A percentile compares a stretch with the other conserved stretches of the same genome.
phyloP scores from a whole-genome alignment of 2,329 filamentous ascomycete genomes.

The Zasmidium cellare region DNA sequence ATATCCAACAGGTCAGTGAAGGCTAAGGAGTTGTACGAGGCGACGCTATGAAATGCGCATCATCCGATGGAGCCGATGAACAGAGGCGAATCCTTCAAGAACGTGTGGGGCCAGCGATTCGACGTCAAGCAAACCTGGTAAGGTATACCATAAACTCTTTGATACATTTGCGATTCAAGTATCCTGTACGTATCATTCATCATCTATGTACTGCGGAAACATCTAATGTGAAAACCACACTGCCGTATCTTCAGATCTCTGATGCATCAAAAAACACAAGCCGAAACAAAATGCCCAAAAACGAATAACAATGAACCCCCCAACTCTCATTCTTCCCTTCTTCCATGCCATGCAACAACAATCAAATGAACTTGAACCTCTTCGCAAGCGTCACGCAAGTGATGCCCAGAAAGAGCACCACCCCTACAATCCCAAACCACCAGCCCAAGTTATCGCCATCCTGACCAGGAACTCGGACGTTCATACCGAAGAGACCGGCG shows the following conservation, averaged over 20 bases:
- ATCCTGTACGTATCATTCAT: no score
- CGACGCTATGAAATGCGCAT: neutral
- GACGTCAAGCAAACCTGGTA: neutral
- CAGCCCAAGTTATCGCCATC: slow-evolving; percentile 48
- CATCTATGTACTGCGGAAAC: no score
- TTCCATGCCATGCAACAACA: neutral
- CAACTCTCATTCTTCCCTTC: no score
- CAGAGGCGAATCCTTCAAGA: neutral
- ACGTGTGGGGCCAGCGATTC: neutral
- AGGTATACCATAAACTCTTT: no score
- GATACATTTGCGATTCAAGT: no score
- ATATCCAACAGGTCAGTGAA: neutral
- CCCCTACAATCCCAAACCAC: slow-evolving; percentile 62
- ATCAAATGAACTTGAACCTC: slow-evolving; percentile 44
- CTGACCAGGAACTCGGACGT: slow-evolving; percentile 71
- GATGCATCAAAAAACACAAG: no score
- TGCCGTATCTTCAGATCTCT: no score
- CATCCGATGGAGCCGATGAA: neutral
- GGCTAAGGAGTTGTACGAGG: neutral
- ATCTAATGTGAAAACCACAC: no score
- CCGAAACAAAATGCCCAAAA: no score
- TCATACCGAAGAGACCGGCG: slow-evolving; percentile 86
- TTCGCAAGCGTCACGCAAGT: slow-evolving; percentile 43
- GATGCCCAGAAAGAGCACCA: slow-evolving; percentile 50
- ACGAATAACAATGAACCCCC: no score